These are phyloP conservation scores for Leccinum angustisporum DNA, from an alignment of 1,284 basidiomycete genomes.

Conservation along the genomic window DNA sequence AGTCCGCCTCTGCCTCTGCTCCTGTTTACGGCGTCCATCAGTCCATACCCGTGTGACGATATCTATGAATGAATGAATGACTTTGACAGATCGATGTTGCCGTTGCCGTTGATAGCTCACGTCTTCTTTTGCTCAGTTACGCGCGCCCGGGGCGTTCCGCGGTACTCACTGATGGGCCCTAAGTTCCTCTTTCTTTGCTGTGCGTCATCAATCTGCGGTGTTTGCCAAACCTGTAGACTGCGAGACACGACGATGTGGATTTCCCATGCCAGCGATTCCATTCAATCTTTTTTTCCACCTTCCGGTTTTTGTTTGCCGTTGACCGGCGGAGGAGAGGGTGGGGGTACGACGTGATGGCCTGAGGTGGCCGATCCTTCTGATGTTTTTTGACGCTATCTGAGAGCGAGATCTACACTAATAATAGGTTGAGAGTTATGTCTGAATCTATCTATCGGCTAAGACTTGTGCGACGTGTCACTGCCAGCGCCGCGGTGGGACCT, in stretches of 20 bases:
- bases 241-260: neutral
- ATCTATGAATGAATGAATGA: neutral
- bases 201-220: neutral
- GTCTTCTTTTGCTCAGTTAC: neutral
- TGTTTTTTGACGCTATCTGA: neutral
- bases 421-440: neutral
- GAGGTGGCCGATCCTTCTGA: neutral
- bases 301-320: neutral
- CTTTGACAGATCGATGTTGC: neutral
- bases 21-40: neutral
- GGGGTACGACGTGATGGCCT: neutral
- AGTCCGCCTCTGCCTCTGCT: neutral
- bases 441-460: neutral
- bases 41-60: constrained; percentile 8
- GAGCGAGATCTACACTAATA: neutral
- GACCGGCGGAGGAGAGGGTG: neutral
- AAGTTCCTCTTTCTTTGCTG: neutral
- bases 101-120: neutral
- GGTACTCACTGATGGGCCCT: neutral
- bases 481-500: neutral
- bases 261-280: neutral
- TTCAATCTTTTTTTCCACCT: neutral
- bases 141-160: neutral
- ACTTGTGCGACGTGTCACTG: neutral
- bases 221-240: neutral